A percentile compares a stretch with the other conserved stretches of the same genome.
These are phyloP conservation scores for Deuterostichococcus epilithicus DNA, from an alignment of 139 green algal genomes.

Conservation along the genomic window DNA sequence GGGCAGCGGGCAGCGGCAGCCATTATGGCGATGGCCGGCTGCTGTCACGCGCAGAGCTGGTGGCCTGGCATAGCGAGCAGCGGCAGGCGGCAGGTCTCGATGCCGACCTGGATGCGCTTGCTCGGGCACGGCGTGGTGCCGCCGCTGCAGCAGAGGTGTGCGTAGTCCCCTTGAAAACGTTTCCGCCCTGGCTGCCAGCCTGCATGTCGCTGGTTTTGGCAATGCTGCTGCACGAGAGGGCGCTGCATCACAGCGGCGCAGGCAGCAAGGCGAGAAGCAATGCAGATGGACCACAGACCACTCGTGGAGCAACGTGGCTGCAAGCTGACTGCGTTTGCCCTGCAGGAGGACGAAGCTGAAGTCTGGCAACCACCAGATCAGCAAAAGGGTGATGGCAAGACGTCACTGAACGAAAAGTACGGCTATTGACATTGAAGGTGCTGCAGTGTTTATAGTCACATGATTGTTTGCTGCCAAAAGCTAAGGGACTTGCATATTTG, in stretches of 20 bases:
- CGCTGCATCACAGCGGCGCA: too few relatives aligned
- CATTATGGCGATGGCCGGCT: background rate
- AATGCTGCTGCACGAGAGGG: too few relatives aligned
- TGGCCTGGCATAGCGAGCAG: background rate
- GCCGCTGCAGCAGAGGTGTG: background rate
- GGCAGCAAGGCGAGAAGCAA: too few relatives aligned
- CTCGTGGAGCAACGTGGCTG: background rate
- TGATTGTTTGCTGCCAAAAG: too few relatives aligned
- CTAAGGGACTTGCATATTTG: too few relatives aligned
- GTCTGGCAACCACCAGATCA: slow-evolving; percentile 47
- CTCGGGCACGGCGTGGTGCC: too few relatives aligned
- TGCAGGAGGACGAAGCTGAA: background rate
- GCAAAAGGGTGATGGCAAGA: slow-evolving; percentile 57
- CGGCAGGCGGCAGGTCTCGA: background rate
- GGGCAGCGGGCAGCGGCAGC: too few relatives aligned
- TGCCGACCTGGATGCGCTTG: background rate
- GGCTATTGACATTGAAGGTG: slow-evolving; percentile 58
- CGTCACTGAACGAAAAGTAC: slow-evolving; percentile 49
- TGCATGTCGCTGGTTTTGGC: too few relatives aligned
- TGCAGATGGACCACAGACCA: too few relatives aligned
- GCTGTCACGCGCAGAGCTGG: background rate
- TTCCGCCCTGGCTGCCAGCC: too few relatives aligned
- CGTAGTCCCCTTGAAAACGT: too few relatives aligned
- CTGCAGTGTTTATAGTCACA: too few relatives aligned
- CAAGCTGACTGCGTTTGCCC: background rate